Evolutionary conservation across 1,139 yeast genomes (phyloP), one percentile per base, ranked within the genome.

Genomic region (Saccharomycopsis hybrid): DNA sequence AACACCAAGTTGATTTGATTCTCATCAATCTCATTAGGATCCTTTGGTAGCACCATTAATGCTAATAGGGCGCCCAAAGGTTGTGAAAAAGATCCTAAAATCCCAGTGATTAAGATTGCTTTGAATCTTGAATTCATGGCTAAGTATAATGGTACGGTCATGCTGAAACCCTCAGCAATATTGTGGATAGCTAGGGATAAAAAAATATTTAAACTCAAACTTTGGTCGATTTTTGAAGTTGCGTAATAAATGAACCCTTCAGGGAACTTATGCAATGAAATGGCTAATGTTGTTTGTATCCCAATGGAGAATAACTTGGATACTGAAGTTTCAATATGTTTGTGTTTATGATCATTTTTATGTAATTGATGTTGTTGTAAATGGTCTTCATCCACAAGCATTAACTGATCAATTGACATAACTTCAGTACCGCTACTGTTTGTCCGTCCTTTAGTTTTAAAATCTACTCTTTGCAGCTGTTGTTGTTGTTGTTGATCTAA

Each of bases 161-260:
- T 89, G 28, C 94, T 80, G 63, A 92, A 89, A 0, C 98, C 98
- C 65, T 92, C 98, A n/a, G 90, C 84, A 58, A 88, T 81, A 65
- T 92, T 92, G 67, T 92, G 98, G 32, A 90, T 78, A 25, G 90
- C 78, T 59, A 92, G 73, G 50, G 96, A 88, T 28, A 89, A 63
- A 60, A 92, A 90, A 9, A 92, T 87, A 18, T 87, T 77, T 35
- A 88, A 61, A 0, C 97, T 97, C 32, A 89, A 67, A 46, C 74
- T 68, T 1, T 84, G 80, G 60, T 86, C 80, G 1, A 95, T 86
- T 56, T 80, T 79, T 0, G 89, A 75, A 0, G 95, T 85, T 1
- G 90, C 79, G 63, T 76, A 92, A 39, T 95, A 85, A 50, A 92
- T 79, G 60, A 92, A 86, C 0, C 98, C 98, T 66, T 92, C 98